Conservation (phyloP, 2,329 filamentous ascomycete genomes). For the Dichotomopilus funicola region DNA sequence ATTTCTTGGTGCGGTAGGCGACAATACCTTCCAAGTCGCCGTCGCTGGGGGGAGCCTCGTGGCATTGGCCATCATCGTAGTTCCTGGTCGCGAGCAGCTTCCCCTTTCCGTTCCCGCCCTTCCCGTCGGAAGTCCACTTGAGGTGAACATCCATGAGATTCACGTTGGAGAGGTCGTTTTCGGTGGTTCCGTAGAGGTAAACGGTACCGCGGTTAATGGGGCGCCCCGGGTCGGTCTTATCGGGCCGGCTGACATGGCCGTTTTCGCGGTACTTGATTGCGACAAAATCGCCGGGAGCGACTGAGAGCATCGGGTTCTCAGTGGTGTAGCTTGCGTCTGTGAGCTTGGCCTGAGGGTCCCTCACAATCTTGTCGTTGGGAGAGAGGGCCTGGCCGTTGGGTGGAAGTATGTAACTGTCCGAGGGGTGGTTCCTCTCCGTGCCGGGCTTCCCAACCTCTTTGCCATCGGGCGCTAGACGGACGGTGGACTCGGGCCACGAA, state of each 20-base stretch:
- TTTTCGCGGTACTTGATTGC: conserved; percentile 68
- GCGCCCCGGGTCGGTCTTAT: conserved; percentile 47
- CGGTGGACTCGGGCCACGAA: conserved; percentile 76
- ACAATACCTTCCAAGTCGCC: conserved; percentile 54
- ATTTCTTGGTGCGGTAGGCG: conserved; percentile 49
- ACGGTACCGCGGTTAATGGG: conserved; percentile 63
- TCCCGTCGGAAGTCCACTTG: conserved; percentile 72
- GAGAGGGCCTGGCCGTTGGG: conserved; percentile 45
- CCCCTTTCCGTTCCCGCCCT: conserved; percentile 73
- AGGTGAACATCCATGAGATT: conserved; percentile 60
- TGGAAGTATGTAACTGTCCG: conserved; percentile 34
- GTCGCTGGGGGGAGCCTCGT: conserved; percentile 47
- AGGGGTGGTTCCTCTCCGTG: conserved; percentile 64
- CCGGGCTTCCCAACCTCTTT: conserved; percentile 64
- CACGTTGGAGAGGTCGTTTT: conserved; percentile 45
- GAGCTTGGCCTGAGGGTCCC: conserved; percentile 50
- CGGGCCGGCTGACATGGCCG: conserved; percentile 61
- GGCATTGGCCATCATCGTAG: conserved; percentile 89
- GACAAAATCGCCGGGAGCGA: conserved; percentile 54
- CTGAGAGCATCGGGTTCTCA: conserved; percentile 56
- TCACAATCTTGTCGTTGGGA: conserved; percentile 54
- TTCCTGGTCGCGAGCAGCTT: conserved; percentile 67
- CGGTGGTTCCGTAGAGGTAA: conserved; percentile 64
- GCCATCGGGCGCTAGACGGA: conserved; percentile 65
- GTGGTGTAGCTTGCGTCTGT: conserved; percentile 45